Conservation (phyloP, 768 basidiomycete genomes). For the Xerocomus potaroensis region DNA sequence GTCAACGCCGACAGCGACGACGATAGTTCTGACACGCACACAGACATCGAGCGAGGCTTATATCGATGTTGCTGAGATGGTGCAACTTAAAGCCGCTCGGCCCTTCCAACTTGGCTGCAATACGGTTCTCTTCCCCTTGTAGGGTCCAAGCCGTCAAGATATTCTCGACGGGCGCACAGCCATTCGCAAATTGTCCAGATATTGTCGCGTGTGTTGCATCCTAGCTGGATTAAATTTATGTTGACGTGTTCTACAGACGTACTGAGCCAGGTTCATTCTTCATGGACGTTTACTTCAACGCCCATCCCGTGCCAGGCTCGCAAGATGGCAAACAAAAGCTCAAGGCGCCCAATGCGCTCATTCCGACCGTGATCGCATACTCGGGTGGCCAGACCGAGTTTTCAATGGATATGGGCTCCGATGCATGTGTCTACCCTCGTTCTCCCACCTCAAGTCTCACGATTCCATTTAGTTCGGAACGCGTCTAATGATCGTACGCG, state of each 20-base stretch:
- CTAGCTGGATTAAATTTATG: neutral
- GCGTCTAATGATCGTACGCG: constrained; percentile 76
- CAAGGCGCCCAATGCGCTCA: constrained; percentile 64
- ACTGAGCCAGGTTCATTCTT: constrained; percentile 75
- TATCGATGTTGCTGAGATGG: constrained; percentile 60
- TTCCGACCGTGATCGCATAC: constrained; percentile 69
- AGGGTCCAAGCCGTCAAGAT: constrained; percentile 64
- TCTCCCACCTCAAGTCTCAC: constrained; percentile 1
- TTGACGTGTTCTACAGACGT: constrained; percentile 36
- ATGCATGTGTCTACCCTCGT: constrained; percentile 40
- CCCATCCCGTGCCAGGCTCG: constrained; percentile 44
- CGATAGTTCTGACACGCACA: neutral
- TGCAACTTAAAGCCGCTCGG: constrained; percentile 57
- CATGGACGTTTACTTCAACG: constrained; percentile 73
- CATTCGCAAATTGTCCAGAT: constrained; percentile 58
- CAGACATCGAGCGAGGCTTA: neutral
- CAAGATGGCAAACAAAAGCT: constrained; percentile 53
- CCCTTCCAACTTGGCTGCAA: constrained; percentile 56
- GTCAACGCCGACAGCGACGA: neutral
- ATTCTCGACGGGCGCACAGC: constrained; percentile 61
- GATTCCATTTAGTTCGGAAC: constrained; percentile 53
- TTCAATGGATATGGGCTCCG: constrained; percentile 61
- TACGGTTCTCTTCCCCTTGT: constrained; percentile 67
- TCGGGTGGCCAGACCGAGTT: constrained; percentile 66
- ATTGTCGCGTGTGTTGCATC: constrained; percentile 52